Percentiles rank a stretch among this genome's conserved stretches.
These are phyloP conservation scores for Hibiscus trionum DNA, from an alignment of 345 rosid species.

Conservation along the genomic window DNA sequence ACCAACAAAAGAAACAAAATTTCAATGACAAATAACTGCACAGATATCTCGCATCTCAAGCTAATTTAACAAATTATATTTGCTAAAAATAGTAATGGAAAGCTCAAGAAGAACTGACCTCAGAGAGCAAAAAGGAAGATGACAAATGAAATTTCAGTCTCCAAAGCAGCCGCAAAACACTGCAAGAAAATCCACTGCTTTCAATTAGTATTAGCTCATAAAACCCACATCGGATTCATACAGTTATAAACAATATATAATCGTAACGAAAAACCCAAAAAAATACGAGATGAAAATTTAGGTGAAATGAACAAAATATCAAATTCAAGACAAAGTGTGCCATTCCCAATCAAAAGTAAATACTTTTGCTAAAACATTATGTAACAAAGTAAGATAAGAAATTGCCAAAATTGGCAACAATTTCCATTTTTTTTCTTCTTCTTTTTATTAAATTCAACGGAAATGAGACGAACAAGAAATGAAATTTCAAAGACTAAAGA, in stretches of 20 bases:
- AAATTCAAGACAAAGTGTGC: not conserved
- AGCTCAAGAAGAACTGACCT: slow-evolving; percentile 18
- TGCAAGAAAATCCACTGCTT: slow-evolving; percentile 32
- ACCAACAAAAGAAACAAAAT: not conserved
- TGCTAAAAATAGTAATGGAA: slow-evolving; percentile 17
- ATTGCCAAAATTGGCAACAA: not conserved
- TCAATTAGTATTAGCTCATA: slow-evolving; percentile 22
- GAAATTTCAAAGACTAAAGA: not conserved
- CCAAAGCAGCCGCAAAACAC: slow-evolving; percentile 29
- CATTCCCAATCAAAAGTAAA: not conserved
- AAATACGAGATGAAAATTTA: not conserved
- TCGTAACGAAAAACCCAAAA: not conserved
- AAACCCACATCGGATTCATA: slow-evolving; percentile 11
- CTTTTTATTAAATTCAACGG: not conserved
- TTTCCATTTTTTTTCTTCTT: not conserved
- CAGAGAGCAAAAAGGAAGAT: slow-evolving; percentile 8
- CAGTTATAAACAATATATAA: not conserved
- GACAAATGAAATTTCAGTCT: slow-evolving; percentile 10
- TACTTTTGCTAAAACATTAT: not conserved
- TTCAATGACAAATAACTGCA: not conserved
- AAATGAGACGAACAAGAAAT: not conserved
- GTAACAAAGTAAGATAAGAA: not conserved
- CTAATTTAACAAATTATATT: not conserved
- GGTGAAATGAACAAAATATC: not conserved
- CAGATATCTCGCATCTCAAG: not conserved